Evolutionary conservation across 768 basidiomycete species (phyloP), one percentile per base, ranked within the genome.

Genomic region (Kwoniella bestiolae): DNA sequence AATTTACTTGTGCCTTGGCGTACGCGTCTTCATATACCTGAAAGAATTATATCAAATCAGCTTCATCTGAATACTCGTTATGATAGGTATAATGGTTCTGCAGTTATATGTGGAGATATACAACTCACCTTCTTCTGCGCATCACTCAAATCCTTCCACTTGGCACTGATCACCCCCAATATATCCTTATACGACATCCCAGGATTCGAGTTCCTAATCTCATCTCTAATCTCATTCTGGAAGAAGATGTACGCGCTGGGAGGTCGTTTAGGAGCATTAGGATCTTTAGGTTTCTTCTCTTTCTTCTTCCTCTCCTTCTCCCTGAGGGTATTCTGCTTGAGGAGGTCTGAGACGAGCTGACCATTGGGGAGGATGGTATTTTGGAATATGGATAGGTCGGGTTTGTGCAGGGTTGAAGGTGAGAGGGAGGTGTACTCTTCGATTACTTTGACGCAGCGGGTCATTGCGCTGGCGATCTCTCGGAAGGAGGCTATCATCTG

Each of bases 221-320:
- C 84, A 65, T 86, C 86, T 79, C 93, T 89, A 59, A 93, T 85
- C 14, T 91, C 90, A 78, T 95, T 96, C 83, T 97, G 95, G 85
- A 90, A 98, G 71, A 94, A 83, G 75, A 98, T 87, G 83, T 95
- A 98, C 21, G 93, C 92, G 6, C 91, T 91, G 14, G 92, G 86
- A 28, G 95, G 94, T 8, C 92, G 89, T 79, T 94, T 96, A 32
- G 95, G 95, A 63, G 93, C 93, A 81, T 94, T 90, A 21, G 94
- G 93, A 75, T 98, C 94, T 81, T 89, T 88, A 44, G 75, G 84
- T 72, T 89, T 89, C 82, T 89, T 92, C 63, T 83, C 83, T 71
- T 83, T 83, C 79, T 87, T 89, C 76, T 84, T 84, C 51, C 78
- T 70, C 28, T 58, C 70, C 18, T 68, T 75, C 23, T 26, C 52